Base-by-base conservation (phyloP, 495 filamentous ascomycete genomes). In the Pseudevernia furfuracea region DNA sequence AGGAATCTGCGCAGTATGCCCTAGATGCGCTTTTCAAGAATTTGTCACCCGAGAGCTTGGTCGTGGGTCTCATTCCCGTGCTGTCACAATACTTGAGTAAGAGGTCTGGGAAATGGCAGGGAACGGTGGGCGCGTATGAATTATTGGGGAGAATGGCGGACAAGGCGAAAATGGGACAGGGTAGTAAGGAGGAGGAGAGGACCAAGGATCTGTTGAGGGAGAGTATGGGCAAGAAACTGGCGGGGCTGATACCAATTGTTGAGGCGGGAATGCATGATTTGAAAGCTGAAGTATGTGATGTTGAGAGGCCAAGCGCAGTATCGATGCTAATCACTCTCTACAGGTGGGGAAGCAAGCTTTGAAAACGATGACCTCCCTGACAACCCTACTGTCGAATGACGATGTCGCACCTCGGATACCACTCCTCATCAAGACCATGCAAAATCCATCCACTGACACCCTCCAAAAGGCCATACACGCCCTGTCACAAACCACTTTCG, bases 401-500 rank as follows among this genome's bases (percentile, higher is more conserved):
- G 94, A 99, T 75, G 91, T 99, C 39, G 87, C 87, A 43, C 92
- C 92, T 37, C 86, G 93, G 67, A 95, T 97, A 67, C 95, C 94
- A 8, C 85, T 96, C 10, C 82, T 99, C 49, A 88, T 99, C 74
- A 89, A 93, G 73, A 90, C 91, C 46, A 96, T 99, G 87, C 89
- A 96, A 71, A 86, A 96, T 61, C 94, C 95, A 4, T 95, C 90
- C 10, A 82, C 89, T n/a, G 85, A 95, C 71, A 87, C 87, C 21
- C 81, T 94, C 60, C 89, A 94, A 71, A 94, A 96, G 78, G 92
- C 94, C 48, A 99, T 99, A 67, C 94, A 97, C 69, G 94, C 92
- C 43, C 81, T 99, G 48, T 96, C 92, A 2, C 91, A 96, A 76
- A 99, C 94, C n/a, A 99, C 94, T 38, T 99, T 99, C 70, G 93